Conservation (phyloP, 2,329 filamentous ascomycete genomes). For the Geosmithia morbida region DNA sequence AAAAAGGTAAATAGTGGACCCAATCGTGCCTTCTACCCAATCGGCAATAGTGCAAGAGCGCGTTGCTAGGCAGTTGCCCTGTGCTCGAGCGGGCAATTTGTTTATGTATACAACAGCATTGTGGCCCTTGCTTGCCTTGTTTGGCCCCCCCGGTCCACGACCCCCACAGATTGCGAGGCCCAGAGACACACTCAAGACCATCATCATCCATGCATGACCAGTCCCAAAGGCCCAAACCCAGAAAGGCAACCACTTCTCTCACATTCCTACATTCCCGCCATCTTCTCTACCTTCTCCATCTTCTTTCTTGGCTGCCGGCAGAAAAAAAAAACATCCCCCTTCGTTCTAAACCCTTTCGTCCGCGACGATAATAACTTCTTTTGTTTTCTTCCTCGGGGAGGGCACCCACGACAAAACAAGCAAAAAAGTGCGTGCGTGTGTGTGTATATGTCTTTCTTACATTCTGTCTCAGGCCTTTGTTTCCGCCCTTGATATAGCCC, state of each 20-base stretch:
- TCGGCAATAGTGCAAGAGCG: neutral
- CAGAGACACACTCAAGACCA: neutral
- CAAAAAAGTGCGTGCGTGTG: no score
- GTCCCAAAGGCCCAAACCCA: neutral
- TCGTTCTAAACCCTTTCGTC: neutral
- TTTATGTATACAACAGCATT: neutral
- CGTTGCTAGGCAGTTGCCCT: constrained; percentile 3
- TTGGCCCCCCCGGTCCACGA: neutral
- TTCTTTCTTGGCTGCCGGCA: neutral
- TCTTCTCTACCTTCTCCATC: neutral
- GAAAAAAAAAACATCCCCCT: neutral
- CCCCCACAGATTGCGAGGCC: neutral
- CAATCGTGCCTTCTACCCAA: neutral
- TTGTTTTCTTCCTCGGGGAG: neutral
- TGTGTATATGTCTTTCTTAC: no score
- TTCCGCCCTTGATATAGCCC: neutral
- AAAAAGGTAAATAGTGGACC: neutral
- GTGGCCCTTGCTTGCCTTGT: neutral
- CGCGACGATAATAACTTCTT: neutral
- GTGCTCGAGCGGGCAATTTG: neutral
- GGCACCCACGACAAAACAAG: neutral
- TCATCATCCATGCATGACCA: neutral
- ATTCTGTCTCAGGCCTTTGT: neutral
- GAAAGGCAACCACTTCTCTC: neutral
- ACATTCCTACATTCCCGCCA: neutral